Evolutionary conservation across 1,284 basidiomycete genomes (phyloP).

Genomic region (Thecaphora thlaspeos): DNA sequence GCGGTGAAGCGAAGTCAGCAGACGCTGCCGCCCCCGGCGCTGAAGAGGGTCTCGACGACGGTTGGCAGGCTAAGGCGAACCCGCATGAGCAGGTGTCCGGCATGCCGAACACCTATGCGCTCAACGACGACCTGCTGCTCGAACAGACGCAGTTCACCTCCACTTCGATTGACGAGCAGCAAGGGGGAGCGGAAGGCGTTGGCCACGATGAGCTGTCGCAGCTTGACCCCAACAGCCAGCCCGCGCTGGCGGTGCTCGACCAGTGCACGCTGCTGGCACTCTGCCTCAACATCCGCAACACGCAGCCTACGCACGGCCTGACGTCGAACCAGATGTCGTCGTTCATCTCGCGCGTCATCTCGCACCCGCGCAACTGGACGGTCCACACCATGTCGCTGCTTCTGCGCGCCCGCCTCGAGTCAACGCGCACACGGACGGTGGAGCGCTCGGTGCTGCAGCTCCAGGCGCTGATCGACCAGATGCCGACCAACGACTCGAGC

Average conservation of each 20-base stretch:
- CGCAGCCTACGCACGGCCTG: conserved; percentile 56
- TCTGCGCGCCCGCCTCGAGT: conserved; percentile 53
- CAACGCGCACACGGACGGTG: conserved; percentile 50
- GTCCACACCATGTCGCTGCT: conserved; percentile 57
- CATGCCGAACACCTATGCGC: conserved; percentile 72
- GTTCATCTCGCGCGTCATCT: conserved; percentile 49
- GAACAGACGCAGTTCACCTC: conserved; percentile 86
- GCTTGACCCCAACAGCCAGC: conserved; percentile 80
- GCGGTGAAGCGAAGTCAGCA: conserved; percentile 24
- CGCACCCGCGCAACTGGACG: conserved; percentile 54
- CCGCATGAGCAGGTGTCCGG: conserved; percentile 43
- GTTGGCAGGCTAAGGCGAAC: conserved; percentile 39
- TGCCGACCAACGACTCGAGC: conserved; percentile 57
- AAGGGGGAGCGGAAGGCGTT: conserved; percentile 1
- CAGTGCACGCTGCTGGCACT: conserved; percentile 53
- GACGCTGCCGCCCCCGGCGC: conserved; percentile 27
- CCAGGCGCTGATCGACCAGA: conserved; percentile 56
- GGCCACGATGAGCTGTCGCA: conserved; percentile 59
- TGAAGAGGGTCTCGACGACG: conserved; percentile 26
- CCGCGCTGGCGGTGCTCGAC: conserved; percentile 58
- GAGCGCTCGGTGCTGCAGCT: conserved; percentile 54
- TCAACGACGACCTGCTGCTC: conserved; percentile 95
- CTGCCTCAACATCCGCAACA: conserved; percentile 54
- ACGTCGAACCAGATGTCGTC: conserved; percentile 53
- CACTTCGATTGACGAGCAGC: conserved; percentile 62